phyloP scores from a whole-genome alignment of 2,329 filamentous ascomycete genomes.

The Thyridium curvatum region DNA sequence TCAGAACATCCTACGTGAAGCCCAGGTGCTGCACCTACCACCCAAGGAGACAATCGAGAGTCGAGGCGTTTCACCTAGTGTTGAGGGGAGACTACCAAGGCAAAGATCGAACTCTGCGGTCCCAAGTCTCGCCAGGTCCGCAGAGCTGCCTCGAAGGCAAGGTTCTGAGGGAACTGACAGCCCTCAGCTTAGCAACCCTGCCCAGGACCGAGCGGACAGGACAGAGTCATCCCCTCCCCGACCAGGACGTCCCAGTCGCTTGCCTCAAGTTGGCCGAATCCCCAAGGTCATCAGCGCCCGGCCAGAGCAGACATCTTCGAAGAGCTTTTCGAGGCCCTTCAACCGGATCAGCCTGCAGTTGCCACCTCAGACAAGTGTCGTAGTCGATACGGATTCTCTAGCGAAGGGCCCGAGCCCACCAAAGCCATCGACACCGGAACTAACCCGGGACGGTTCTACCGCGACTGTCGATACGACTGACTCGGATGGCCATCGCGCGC shows the following conservation, averaged over 20 bases:
- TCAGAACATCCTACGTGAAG: slow-evolving; percentile 44
- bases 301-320: slow-evolving; percentile 60
- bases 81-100: too few species aligned
- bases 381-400: slow-evolving; percentile 31
- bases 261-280: slow-evolving; percentile 80
- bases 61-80: too few species aligned
- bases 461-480: slow-evolving; percentile 22
- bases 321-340: slow-evolving; percentile 84
- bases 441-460: slow-evolving; percentile 26
- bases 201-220: not conserved
- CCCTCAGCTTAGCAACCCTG: too few species aligned
- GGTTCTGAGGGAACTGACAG: not conserved
- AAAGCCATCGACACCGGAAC: slow-evolving; percentile 31
- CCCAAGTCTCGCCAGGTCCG: too few species aligned
- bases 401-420: slow-evolving; percentile 42
- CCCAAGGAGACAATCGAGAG: not conserved
- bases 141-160: too few species aligned
- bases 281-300: slow-evolving; percentile 71
- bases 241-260: slow-evolving; percentile 48
- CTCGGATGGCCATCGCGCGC: slow-evolving; percentile 9
- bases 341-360: slow-evolving; percentile 44
- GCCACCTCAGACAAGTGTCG: slow-evolving; percentile 17
- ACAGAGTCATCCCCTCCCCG: slow-evolving; percentile 3
- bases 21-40: slow-evolving; percentile 24
- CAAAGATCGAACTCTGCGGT: too few species aligned